phyloP scores from a whole-genome alignment of 1,284 basidiomycete species.

The Pterulicium gracile region DNA sequence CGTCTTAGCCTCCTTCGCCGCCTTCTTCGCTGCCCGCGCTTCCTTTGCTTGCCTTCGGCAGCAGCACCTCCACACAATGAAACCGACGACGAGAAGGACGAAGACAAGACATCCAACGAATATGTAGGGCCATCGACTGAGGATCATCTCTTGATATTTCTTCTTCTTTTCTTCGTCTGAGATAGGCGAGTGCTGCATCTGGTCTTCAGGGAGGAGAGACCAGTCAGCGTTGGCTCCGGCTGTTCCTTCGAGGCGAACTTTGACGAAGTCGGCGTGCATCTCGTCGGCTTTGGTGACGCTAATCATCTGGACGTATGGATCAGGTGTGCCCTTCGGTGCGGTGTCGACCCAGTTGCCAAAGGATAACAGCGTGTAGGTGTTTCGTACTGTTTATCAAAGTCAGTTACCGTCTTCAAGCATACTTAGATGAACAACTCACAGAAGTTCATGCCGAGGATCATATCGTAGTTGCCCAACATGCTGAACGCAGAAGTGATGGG shows the following conservation, averaged over 20 bases:
- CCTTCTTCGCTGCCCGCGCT: not conserved
- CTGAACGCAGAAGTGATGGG: constrained; percentile 73
- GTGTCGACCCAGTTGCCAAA: constrained; percentile 44
- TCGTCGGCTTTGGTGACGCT: constrained; percentile 31
- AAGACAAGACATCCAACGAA: constrained; percentile 50
- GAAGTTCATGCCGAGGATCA: constrained; percentile 76
- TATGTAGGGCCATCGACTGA: constrained; percentile 70
- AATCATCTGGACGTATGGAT: constrained; percentile 48
- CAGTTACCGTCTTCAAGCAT: constrained; percentile 1
- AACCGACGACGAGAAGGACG: constrained; percentile 34
- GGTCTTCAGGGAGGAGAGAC: constrained; percentile 45
- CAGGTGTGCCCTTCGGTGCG: constrained; percentile 21
- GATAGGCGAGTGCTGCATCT: constrained; percentile 56
- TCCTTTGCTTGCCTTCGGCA: constrained; percentile 24
- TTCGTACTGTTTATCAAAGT: constrained; percentile 42
- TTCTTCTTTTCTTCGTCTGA: constrained; percentile 60
- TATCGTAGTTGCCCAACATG: constrained; percentile 64
- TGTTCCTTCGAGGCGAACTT: constrained; percentile 39
- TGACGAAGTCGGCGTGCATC: constrained; percentile 45
- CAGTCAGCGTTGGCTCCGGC: constrained; percentile 35
- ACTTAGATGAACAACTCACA: constrained; percentile 29
- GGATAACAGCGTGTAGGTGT: constrained; percentile 48
- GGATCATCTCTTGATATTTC: constrained; percentile 52
- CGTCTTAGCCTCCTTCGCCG: not conserved
- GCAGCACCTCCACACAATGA: constrained; percentile 58